phyloP scores from a whole-genome alignment of 257 asterid genomes.

The Nicotiana benthamiana region DNA sequence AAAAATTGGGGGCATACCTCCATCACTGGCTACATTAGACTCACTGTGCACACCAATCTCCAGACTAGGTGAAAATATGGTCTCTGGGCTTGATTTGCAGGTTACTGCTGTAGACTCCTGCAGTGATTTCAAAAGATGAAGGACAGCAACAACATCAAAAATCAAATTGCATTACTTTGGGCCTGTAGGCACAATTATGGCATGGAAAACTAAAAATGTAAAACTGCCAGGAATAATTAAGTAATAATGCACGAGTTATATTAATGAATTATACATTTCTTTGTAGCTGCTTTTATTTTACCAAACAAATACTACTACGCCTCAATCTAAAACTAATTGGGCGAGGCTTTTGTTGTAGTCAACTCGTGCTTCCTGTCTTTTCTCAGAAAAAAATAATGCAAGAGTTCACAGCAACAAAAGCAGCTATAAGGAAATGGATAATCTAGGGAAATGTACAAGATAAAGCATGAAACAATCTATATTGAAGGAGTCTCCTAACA shows the following conservation, averaged over 20 bases:
- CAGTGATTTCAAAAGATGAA: conserved; percentile 11
- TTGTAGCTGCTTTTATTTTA: not conserved
- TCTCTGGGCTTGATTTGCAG: conserved; percentile 52
- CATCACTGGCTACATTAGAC: conserved; percentile 19
- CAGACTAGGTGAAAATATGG: conserved; percentile 73
- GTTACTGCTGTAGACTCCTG: conserved; percentile 48
- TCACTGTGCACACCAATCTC: conserved; percentile 37
- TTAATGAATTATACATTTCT: not conserved
- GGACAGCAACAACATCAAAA: conserved; percentile 5
- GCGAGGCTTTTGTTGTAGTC: not conserved
- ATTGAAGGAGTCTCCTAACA: not conserved
- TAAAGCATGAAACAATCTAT: not conserved
- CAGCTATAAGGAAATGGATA: not conserved
- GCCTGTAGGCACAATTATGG: not conserved
- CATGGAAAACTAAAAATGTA: not conserved
- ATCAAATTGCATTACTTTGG: not conserved
- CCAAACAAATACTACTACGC: not conserved
- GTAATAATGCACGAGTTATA: not conserved
- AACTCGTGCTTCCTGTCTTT: not conserved
- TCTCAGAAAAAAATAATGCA: not conserved
- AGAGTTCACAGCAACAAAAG: not conserved
- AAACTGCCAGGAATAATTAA: not conserved
- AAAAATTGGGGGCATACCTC: conserved; percentile 34
- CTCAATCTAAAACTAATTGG: not conserved
- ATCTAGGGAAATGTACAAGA: not conserved